Conservation (phyloP, 164 flowering plant genomes). For the Saururus chinensis region DNA sequence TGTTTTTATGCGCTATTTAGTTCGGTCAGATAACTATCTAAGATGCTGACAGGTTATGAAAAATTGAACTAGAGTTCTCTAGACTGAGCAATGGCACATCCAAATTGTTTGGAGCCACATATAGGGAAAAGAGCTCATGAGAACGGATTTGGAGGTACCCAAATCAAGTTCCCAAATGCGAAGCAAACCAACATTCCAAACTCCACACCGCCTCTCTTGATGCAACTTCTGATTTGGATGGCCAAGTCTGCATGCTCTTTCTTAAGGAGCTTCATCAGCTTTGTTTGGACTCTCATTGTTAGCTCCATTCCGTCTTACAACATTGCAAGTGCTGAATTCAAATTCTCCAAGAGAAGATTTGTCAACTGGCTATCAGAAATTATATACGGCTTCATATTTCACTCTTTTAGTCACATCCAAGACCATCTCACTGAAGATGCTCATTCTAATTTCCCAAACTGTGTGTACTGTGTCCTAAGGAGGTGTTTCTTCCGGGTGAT, state of each 20-base stretch:
- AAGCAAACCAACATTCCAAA: too few species aligned
- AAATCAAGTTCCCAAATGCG: too few species aligned
- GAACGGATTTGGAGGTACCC: too few species aligned
- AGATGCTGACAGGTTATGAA: too few species aligned
- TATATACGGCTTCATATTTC: neutral
- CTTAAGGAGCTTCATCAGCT: neutral
- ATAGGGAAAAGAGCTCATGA: too few species aligned
- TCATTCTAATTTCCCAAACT: neutral
- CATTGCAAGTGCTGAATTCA: too few species aligned
- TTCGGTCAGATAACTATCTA: too few species aligned
- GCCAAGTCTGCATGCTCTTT: neutral
- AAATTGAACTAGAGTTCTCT: too few species aligned
- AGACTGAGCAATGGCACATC: too few species aligned
- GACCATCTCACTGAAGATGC: neutral
- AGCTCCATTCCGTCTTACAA: neutral
- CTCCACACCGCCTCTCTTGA: neutral
- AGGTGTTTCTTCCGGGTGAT: constrained; percentile 12
- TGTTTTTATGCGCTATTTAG: too few species aligned
- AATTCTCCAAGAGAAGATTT: neutral
- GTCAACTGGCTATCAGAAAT: neutral
- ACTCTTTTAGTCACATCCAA: neutral
- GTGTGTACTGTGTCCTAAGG: neutral
- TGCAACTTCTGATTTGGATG: neutral
- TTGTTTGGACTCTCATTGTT: neutral
- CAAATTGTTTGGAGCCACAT: too few species aligned